Evolutionary conservation across 2,329 filamentous ascomycete genomes (phyloP).

Genomic region (Aspergillus pseudonomiae): DNA sequence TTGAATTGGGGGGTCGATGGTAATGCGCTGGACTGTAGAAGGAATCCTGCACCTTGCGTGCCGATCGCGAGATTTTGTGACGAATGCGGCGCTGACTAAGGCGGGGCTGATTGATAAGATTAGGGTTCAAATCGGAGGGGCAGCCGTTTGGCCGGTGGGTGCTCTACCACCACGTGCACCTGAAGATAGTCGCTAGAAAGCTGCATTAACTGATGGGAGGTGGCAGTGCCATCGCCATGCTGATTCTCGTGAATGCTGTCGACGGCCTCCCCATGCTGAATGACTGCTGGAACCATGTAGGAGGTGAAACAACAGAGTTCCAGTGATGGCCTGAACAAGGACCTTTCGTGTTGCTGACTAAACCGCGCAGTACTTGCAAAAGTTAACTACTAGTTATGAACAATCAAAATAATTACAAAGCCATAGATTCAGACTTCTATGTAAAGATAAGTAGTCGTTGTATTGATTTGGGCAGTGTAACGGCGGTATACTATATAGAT

Average conservation of each 20-base stretch:
- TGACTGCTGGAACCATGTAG: too few species aligned
- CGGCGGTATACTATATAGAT: too few species aligned
- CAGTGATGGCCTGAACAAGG: too few species aligned
- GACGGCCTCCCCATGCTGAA: neutral
- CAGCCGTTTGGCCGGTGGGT: neutral
- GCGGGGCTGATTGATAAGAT: slow-evolving; percentile 22
- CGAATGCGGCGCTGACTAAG: slow-evolving; percentile 17
- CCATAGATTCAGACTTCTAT: too few species aligned
- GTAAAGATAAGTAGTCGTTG: too few species aligned
- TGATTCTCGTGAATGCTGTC: neutral
- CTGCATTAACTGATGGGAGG: neutral
- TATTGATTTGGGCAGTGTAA: too few species aligned
- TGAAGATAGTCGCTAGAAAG: neutral
- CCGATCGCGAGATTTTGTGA: slow-evolving; percentile 7
- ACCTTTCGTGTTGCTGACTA: too few species aligned
- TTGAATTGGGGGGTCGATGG: slow-evolving; percentile 25
- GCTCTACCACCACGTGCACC: neutral
- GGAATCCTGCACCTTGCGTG: neutral
- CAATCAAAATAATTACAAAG: too few species aligned
- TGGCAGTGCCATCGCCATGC: too few species aligned
- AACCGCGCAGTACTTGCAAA: too few species aligned
- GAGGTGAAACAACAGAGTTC: too few species aligned
- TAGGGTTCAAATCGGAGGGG: slow-evolving; percentile 10
- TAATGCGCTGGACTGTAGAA: neutral
- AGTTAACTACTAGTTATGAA: too few species aligned